Evolutionary conservation across 176 grass and related monocot species (phyloP).

Genomic region (Bonia amplexicaulis): DNA sequence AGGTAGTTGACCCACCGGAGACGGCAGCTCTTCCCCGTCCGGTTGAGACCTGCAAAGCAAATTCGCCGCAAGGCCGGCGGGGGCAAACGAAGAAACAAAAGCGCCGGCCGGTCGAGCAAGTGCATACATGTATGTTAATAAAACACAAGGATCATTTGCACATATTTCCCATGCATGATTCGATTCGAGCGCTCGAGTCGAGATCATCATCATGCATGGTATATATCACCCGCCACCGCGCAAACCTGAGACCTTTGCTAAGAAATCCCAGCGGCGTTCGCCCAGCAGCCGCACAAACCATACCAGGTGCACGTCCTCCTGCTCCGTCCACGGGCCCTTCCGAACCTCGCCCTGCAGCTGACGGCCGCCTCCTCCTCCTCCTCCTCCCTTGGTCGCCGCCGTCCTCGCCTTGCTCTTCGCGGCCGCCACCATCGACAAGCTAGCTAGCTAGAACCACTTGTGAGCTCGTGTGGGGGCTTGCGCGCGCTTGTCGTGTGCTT

Average conservation of each 20-base stretch:
- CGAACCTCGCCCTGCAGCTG: conserved; percentile 15
- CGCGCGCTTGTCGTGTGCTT: too few relatives aligned
- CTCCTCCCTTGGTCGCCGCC: neutral
- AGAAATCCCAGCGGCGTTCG: conserved; percentile 94
- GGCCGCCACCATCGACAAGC: neutral
- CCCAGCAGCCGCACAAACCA: conserved; percentile 68
- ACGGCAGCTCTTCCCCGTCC: conserved; percentile 64
- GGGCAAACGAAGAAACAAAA: neutral
- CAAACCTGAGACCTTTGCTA: conserved; percentile 99
- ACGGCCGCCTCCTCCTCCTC: neutral
- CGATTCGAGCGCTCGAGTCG: neutral
- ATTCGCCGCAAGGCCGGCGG: neutral
- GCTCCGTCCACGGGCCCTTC: conserved; percentile 65
- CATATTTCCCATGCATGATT: neutral
- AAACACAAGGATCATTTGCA: neutral
- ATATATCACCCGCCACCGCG: conserved; percentile 98
- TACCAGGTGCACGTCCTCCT: conserved; percentile 54
- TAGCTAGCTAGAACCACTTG: neutral
- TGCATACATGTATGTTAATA: neutral
- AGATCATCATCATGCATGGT: neutral
- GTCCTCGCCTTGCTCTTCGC: neutral
- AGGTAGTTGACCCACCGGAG: conserved; percentile 82
- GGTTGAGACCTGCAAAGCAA: conserved; percentile 39
- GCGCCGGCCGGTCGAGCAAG: neutral
- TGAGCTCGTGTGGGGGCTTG: neutral